These are phyloP conservation scores for Xenoacremonium recifei DNA, from an alignment of 2,329 filamentous ascomycete species.

Conservation along the genomic window DNA sequence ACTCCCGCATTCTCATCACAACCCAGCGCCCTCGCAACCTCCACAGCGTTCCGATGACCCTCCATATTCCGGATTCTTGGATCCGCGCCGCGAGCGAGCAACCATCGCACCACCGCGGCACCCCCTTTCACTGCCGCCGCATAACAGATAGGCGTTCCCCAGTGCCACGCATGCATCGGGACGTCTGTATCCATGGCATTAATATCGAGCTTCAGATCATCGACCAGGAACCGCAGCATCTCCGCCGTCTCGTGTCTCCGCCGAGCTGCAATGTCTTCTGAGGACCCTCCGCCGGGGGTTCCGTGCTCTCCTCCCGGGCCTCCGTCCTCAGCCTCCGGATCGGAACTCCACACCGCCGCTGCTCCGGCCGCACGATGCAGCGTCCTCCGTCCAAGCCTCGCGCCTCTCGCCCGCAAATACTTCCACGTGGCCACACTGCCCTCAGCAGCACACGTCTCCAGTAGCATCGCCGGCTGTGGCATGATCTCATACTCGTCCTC, in stretches of 20 bases:
- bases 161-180: neutral
- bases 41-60: too few relatives aligned
- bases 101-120: conserved; percentile 1
- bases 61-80: conserved; percentile 2
- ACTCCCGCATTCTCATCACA: too few relatives aligned
- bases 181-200: neutral
- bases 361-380: neutral
- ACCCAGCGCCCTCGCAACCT: too few relatives aligned
- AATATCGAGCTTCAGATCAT: conserved; percentile 1
- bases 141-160: conserved; percentile 3
- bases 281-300: neutral
- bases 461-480: conserved; percentile 1
- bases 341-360: neutral
- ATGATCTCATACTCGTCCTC: conserved; percentile 1
- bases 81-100: conserved; percentile 1
- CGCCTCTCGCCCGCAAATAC: neutral
- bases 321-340: neutral
- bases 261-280: neutral
- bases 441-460: conserved; percentile 3
- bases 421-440: conserved; percentile 4
- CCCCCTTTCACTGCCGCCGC: neutral
- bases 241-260: neutral
- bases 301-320: neutral
- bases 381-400: neutral
- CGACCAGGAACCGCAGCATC: conserved; percentile 8